Conservation (phyloP, 176 grass and related monocot genomes). For the Oryza australiensis region DNA sequence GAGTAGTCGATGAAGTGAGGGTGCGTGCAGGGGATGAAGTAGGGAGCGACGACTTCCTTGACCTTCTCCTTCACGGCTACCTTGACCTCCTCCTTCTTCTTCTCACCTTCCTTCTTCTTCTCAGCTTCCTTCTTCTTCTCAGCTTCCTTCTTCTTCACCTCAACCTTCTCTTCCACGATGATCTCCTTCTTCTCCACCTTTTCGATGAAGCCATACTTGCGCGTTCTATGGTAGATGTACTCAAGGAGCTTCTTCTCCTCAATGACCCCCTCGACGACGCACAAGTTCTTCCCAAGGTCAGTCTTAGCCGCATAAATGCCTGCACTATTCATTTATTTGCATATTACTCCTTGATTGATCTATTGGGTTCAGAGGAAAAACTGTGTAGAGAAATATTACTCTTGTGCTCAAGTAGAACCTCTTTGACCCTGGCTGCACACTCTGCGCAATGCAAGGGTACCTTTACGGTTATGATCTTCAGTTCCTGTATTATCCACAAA, state of each 20-base stretch:
- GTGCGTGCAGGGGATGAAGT: constrained; percentile 83
- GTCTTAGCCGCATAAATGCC: constrained; percentile 73
- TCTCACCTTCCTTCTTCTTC: constrained; percentile 11
- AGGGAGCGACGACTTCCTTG: constrained; percentile 61
- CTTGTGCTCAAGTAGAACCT: constrained; percentile 68
- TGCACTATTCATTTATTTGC: background rate
- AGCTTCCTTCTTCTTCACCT: constrained; percentile 40
- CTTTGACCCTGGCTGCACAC: constrained; percentile 56
- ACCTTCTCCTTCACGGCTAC: constrained; percentile 42
- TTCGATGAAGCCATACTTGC: constrained; percentile 46
- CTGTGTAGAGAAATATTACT: constrained; percentile 37
- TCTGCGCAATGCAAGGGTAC: constrained; percentile 73
- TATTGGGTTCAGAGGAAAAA: background rate
- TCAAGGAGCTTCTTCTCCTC: constrained; percentile 56
- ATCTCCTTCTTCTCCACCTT: constrained; percentile 56
- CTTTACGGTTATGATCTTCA: constrained; percentile 59
- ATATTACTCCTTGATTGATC: too few relatives aligned
- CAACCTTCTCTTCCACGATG: constrained; percentile 42
- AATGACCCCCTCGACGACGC: constrained; percentile 27
- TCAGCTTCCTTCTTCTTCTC: constrained; percentile 34
- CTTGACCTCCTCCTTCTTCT: constrained; percentile 15
- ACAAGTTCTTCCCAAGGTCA: constrained; percentile 56
- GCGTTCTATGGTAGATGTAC: constrained; percentile 55
- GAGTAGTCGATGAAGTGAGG: constrained; percentile 55
- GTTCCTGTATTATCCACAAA: constrained; percentile 27